These are phyloP conservation scores for Claviceps africana DNA, from an alignment of 2,329 filamentous ascomycete genomes.

Conservation along the genomic window DNA sequence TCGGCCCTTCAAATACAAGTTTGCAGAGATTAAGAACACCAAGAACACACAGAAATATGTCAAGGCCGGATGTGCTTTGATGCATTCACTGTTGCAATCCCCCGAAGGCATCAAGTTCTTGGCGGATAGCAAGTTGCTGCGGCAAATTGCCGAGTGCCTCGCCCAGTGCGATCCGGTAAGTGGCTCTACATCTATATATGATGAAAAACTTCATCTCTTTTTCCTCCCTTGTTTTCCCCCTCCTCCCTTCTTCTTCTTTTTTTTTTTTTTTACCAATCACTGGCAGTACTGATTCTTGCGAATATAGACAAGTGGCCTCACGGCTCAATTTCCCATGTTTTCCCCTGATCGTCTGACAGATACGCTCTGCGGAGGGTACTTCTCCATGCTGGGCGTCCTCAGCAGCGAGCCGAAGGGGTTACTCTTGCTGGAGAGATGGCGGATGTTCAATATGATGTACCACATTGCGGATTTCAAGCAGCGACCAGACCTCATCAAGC, in stretches of 20 bases:
- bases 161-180: conserved; percentile 83
- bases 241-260: not conserved
- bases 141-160: conserved; percentile 89
- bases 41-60: conserved; percentile 92
- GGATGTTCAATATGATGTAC: conserved; percentile 99
- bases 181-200: not conserved
- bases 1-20: conserved; percentile 90
- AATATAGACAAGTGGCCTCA: conserved; percentile 50
- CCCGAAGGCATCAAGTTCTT: conserved; percentile 74
- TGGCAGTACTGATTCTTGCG: not conserved
- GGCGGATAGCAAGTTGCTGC: conserved; percentile 79
- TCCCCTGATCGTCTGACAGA: conserved; percentile 71
- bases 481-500: conserved; percentile 79
- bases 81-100: conserved; percentile 76
- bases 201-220: not conserved
- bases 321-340: conserved; percentile 78
- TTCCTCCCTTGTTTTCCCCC: not conserved
- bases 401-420: conserved; percentile 73
- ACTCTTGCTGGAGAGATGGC: conserved; percentile 86
- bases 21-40: conserved; percentile 79
- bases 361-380: conserved; percentile 84
- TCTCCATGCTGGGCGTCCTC: conserved; percentile 77
- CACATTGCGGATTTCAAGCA: conserved; percentile 88
- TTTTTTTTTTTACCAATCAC: not conserved
- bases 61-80: conserved; percentile 72